Conservation (phyloP, 306 rosid genomes). For the Prinsepia uniflora region DNA sequence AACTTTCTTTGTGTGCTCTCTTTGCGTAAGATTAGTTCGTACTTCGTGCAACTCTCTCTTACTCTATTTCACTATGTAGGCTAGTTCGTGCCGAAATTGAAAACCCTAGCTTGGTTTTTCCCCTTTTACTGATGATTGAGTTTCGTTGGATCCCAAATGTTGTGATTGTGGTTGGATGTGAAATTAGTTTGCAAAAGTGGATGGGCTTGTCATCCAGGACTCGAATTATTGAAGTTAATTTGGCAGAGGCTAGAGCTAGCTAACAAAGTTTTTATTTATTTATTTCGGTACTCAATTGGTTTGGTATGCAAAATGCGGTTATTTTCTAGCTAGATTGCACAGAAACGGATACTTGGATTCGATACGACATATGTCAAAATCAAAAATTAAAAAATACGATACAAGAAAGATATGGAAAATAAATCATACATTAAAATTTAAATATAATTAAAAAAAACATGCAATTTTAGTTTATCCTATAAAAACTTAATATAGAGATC, state of each 20-base stretch:
- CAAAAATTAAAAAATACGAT: too few relatives aligned
- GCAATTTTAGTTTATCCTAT: too few relatives aligned
- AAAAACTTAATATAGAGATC: too few relatives aligned
- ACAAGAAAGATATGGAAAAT: too few relatives aligned
- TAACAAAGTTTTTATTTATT: neutral
- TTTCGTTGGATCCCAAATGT: neutral
- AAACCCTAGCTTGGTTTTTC: neutral
- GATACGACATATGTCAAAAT: too few relatives aligned
- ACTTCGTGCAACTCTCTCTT: neutral
- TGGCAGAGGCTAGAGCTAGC: neutral
- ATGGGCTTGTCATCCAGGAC: neutral
- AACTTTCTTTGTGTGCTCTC: slow-evolving; percentile 7
- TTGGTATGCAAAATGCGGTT: neutral
- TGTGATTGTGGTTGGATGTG: neutral
- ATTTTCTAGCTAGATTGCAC: neutral
- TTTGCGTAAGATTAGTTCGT: neutral
- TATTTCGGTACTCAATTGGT: too few relatives aligned
- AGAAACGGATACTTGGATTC: too few relatives aligned
- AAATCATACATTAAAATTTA: too few relatives aligned
- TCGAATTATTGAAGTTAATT: neutral
- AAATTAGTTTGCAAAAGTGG: neutral
- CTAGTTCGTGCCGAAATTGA: neutral
- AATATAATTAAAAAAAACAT: too few relatives aligned
- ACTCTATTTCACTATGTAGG: neutral
- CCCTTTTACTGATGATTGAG: neutral